These are phyloP conservation scores for Xylaria sp. DNA, from an alignment of 2,329 filamentous ascomycete species.

Conservation along the genomic window DNA sequence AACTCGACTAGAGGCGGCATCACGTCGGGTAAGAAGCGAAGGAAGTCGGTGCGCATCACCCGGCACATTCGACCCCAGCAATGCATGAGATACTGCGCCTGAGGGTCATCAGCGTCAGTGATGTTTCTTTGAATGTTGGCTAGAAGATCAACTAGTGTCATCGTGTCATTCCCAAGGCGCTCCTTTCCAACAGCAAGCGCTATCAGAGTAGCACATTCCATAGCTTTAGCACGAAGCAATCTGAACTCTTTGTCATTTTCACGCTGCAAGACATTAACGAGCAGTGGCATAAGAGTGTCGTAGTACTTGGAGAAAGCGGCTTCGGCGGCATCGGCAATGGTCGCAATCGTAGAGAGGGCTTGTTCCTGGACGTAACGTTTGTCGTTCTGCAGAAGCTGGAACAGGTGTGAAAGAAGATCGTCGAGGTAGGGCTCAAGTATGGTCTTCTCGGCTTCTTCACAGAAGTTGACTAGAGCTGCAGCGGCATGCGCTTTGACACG, in stretches of 20 bases:
- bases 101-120: conserved; percentile 91
- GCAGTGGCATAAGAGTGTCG: conserved; percentile 91
- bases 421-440: conserved; percentile 94
- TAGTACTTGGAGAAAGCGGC: conserved; percentile 96
- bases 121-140: conserved; percentile 88
- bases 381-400: conserved; percentile 87
- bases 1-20: conserved; percentile 94
- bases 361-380: conserved; percentile 99
- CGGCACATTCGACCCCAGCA: conserved; percentile 99
- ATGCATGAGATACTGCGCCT: conserved; percentile 96
- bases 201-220: conserved; percentile 98
- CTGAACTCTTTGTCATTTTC: conserved; percentile 95
- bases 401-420: conserved; percentile 83
- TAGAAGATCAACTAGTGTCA: conserved; percentile 87
- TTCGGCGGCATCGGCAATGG: conserved; percentile 98
- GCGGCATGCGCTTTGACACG: conserved; percentile 97
- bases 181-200: conserved; percentile 94
- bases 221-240: conserved; percentile 92
- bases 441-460: conserved; percentile 94
- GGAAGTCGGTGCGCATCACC: conserved; percentile 88
- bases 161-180: conserved; percentile 86
- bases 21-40: conserved; percentile 90
- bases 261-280: conserved; percentile 88
- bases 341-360: conserved; percentile 96
- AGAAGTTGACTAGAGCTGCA: conserved; percentile 98